Evolutionary conservation across 1,284 basidiomycete genomes (phyloP).

Genomic region (Apiotrichum montevideense): DNA sequence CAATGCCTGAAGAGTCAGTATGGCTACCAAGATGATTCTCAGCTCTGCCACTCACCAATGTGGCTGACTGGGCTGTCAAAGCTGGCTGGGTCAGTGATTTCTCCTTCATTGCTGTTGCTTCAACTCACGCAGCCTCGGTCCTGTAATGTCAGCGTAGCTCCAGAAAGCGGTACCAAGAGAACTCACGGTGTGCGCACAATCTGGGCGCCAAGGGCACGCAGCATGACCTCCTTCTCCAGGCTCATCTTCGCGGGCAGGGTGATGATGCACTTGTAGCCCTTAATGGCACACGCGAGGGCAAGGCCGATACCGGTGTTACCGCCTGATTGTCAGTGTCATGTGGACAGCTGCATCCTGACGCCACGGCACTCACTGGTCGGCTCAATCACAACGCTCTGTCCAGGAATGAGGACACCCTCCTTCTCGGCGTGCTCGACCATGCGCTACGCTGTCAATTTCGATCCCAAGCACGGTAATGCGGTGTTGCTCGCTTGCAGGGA

Average conservation of each 20-base stretch:
- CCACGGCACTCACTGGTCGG: slow-evolving; percentile 49
- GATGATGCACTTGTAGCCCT: slow-evolving; percentile 62
- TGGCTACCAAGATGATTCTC: too few relatives aligned
- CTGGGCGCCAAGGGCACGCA: slow-evolving; percentile 86
- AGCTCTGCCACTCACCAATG: slow-evolving; percentile 56
- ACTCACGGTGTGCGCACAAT: slow-evolving; percentile 89
- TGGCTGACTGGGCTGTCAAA: slow-evolving; percentile 64
- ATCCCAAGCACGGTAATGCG: background rate
- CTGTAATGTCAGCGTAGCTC: slow-evolving; percentile 15
- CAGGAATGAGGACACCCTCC: slow-evolving; percentile 76
- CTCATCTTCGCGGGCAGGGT: slow-evolving; percentile 97
- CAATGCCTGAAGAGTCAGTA: slow-evolving; percentile 49
- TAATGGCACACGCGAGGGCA: slow-evolving; percentile 73
- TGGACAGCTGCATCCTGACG: background rate
- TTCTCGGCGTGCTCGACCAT: slow-evolving; percentile 91
- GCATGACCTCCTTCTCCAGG: slow-evolving; percentile 85
- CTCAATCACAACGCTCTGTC: slow-evolving; percentile 87
- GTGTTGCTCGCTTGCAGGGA: background rate
- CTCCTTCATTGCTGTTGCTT: too few relatives aligned
- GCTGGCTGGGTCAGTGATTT: slow-evolving; percentile 28
- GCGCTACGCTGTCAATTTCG: slow-evolving; percentile 46
- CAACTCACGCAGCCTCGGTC: slow-evolving; percentile 38
- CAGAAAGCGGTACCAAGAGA: too few relatives aligned
- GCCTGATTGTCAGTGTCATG: slow-evolving; percentile 45
- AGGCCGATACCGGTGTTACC: slow-evolving; percentile 96